Percentiles rank a stretch among this genome's conserved stretches.
Conservation (phyloP, 2,329 filamentous ascomycete genomes). For the Talaromyces pinophilus region DNA sequence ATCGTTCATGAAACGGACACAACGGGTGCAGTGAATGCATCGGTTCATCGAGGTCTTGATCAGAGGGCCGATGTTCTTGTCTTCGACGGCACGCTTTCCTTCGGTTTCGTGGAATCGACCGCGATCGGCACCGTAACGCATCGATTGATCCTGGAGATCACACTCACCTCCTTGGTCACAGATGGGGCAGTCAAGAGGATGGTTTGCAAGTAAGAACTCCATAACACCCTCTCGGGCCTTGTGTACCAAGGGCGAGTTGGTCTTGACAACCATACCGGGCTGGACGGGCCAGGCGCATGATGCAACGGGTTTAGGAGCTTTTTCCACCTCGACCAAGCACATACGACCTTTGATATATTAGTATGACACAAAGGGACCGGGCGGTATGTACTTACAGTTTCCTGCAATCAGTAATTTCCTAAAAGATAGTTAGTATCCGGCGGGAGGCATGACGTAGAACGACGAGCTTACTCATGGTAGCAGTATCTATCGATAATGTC, state of each 20-base stretch:
- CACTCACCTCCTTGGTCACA: slow-evolving; percentile 99
- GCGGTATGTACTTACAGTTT: slow-evolving; percentile 64
- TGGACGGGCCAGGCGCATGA: slow-evolving; percentile 99
- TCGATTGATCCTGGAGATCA: slow-evolving; percentile 98
- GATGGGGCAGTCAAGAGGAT: slow-evolving; percentile 93
- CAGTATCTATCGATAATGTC: slow-evolving; percentile 69
- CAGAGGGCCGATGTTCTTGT: slow-evolving; percentile 97
- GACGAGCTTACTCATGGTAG: slow-evolving; percentile 82
- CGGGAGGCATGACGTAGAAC: slow-evolving; percentile 18
- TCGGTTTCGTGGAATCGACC: slow-evolving; percentile 94
- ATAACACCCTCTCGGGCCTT: slow-evolving; percentile 98
- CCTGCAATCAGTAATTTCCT: slow-evolving; percentile 98
- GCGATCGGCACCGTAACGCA: slow-evolving; percentile 95
- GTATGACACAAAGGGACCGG: slow-evolving; percentile 15
- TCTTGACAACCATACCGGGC: slow-evolving; percentile 98
- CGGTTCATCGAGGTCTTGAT: slow-evolving; percentile 99
- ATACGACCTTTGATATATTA: slow-evolving; percentile 64
- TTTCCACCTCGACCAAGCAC: slow-evolving; percentile 98
- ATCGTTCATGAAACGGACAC: slow-evolving; percentile 96
- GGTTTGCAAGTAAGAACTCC: slow-evolving; percentile 97
- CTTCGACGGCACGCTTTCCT: slow-evolving; percentile 96
- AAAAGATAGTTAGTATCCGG: not conserved
- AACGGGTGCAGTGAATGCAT: slow-evolving; percentile 98
- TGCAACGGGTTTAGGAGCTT: slow-evolving; percentile 92
- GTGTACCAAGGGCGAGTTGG: slow-evolving; percentile 91